Percentiles rank a stretch among this genome's conserved stretches.
These are phyloP conservation scores for Tricholoma hemisulphureum DNA, from an alignment of 768 basidiomycete genomes.

Conservation along the genomic window DNA sequence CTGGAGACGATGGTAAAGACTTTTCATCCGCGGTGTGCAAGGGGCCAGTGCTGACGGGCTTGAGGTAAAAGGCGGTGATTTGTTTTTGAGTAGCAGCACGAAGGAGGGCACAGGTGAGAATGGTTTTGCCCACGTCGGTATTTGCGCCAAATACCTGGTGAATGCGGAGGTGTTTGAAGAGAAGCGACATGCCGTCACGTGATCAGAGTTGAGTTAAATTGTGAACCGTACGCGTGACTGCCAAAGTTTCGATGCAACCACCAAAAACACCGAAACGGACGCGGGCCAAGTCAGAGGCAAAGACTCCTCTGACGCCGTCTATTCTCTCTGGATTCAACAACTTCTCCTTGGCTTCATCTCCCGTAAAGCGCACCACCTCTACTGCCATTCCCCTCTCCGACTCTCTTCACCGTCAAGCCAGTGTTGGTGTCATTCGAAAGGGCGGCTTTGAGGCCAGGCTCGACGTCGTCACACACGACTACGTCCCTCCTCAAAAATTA, in stretches of 20 bases:
- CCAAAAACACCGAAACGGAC: constrained; percentile 51
- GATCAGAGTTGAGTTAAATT: background rate
- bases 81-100: constrained; percentile 63
- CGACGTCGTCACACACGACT: constrained; percentile 76
- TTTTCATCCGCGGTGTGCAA: constrained; percentile 78
- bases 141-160: constrained; percentile 96
- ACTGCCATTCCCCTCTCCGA: constrained; percentile 50
- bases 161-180: constrained; percentile 81
- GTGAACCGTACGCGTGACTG: background rate
- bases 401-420: constrained; percentile 60
- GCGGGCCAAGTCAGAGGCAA: constrained; percentile 48
- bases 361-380: constrained; percentile 58
- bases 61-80: constrained; percentile 67
- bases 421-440: constrained; percentile 66
- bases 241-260: constrained; percentile 18
- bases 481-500: constrained; percentile 61
- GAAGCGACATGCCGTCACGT: constrained; percentile 32
- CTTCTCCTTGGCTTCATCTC: constrained; percentile 53
- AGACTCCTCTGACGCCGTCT: constrained; percentile 51
- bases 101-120: constrained; percentile 81
- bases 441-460: constrained; percentile 77
- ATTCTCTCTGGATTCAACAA: constrained; percentile 40
- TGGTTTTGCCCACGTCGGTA: constrained; percentile 94
- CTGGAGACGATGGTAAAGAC: constrained; percentile 48
- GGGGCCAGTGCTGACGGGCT: constrained; percentile 90